These are phyloP conservation scores for Xerocomellus chrysenteron DNA, from an alignment of 768 basidiomycete species.

Conservation along the genomic window DNA sequence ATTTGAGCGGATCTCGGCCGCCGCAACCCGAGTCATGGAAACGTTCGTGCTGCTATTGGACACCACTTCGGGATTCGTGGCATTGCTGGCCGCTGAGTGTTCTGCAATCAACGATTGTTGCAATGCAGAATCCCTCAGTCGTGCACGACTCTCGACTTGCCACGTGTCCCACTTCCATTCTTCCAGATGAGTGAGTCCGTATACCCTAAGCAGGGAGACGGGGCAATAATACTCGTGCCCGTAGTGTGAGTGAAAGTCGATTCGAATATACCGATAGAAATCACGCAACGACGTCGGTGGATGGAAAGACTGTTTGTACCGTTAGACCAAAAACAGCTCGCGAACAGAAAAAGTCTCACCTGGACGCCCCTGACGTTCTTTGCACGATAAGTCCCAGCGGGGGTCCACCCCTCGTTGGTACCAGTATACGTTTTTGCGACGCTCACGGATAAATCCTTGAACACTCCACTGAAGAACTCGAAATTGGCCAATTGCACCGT, in stretches of 20 bases:
- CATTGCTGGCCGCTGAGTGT: neutral
- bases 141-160: slow-evolving; percentile 65
- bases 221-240: slow-evolving; percentile 97
- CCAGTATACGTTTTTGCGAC: slow-evolving; percentile 79
- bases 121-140: slow-evolving; percentile 34
- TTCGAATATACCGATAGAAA: slow-evolving; percentile 91
- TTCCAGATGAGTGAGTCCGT: slow-evolving; percentile 94
- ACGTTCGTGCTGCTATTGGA: slow-evolving; percentile 5
- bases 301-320: slow-evolving; percentile 62
- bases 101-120: slow-evolving; percentile 26
- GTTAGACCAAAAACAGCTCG: neutral
- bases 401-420: slow-evolving; percentile 61
- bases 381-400: slow-evolving; percentile 77
- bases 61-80: neutral
- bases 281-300: slow-evolving; percentile 67
- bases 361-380: slow-evolving; percentile 91
- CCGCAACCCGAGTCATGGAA: neutral
- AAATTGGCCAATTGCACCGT: slow-evolving; percentile 95
- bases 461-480: slow-evolving; percentile 97
- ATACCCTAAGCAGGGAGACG: slow-evolving; percentile 86
- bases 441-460: slow-evolving; percentile 87
- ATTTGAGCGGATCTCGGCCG: neutral
- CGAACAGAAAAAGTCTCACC: slow-evolving; percentile 44
- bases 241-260: slow-evolving; percentile 93
- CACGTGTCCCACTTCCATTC: slow-evolving; percentile 92